Evolutionary conservation across 148 eudicot species (phyloP).

Genomic region (Fallopia convolvulus): DNA sequence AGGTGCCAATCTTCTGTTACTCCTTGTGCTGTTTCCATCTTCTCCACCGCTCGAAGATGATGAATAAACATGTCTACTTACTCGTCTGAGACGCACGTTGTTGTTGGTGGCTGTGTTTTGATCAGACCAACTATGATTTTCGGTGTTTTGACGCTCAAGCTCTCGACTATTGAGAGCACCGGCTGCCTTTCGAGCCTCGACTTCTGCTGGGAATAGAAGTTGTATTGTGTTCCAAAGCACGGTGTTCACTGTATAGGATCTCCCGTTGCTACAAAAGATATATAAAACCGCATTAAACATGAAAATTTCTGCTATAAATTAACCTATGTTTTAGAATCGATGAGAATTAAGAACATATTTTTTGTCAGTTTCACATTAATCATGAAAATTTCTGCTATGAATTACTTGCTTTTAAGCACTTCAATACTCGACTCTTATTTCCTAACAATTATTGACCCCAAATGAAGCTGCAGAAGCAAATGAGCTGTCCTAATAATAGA

Average conservation of each 20-base stretch:
- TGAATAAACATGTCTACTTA: background rate
- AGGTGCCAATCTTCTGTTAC: slow-evolving; percentile 27
- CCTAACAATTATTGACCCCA: background rate
- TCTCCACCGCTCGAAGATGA: slow-evolving; percentile 9
- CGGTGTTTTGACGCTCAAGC: slow-evolving; percentile 19
- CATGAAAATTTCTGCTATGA: too few species aligned
- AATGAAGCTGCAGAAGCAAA: background rate
- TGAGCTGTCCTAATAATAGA: background rate
- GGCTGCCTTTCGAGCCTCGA: slow-evolving; percentile 62
- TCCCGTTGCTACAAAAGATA: slow-evolving; percentile 51
- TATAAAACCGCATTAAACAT: too few species aligned
- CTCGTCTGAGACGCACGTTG: background rate
- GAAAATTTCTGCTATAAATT: too few species aligned
- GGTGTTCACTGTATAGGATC: slow-evolving; percentile 90
- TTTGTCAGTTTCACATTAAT: too few species aligned
- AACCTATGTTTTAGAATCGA: background rate
- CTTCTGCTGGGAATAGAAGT: slow-evolving; percentile 83
- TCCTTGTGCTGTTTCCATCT: slow-evolving; percentile 18
- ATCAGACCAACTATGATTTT: background rate
- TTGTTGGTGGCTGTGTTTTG: background rate
- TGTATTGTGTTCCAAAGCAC: slow-evolving; percentile 99
- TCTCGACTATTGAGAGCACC: slow-evolving; percentile 23
- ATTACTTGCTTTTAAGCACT: background rate
- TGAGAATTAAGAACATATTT: too few species aligned
- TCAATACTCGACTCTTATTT: background rate